Evolutionary conservation across 192 early-diverging fungal species (phyloP).

Genomic region (Coemansia erecta): DNA sequence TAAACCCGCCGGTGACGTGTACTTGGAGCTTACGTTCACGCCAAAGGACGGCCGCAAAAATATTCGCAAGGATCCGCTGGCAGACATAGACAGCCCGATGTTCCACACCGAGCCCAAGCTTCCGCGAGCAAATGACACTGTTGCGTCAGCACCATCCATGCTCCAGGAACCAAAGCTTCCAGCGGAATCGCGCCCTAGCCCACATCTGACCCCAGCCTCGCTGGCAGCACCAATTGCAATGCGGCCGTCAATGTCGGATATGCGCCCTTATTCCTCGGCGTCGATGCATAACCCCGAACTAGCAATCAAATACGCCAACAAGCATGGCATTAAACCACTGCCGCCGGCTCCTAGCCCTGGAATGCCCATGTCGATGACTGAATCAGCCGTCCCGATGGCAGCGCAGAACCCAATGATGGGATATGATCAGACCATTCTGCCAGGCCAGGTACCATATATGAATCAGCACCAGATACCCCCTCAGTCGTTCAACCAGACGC

Average conservation of each 20-base stretch:
- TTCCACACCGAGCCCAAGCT: conserved; percentile 25
- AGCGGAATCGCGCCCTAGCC: neutral
- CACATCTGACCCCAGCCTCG: neutral
- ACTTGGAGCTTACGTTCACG: conserved; percentile 50
- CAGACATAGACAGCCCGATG: conserved; percentile 14
- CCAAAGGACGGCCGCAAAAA: conserved; percentile 39
- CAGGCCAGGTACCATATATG: conserved; percentile 25
- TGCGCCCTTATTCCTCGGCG: conserved; percentile 52
- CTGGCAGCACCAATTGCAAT: conserved; percentile 1
- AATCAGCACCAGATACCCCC: conserved; percentile 30
- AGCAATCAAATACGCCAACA: conserved; percentile 48
- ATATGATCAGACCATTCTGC: conserved; percentile 46
- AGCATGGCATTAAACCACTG: conserved; percentile 49
- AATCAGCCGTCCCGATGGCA: neutral
- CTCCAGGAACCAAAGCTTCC: conserved; percentile 6
- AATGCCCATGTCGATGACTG: conserved; percentile 1
- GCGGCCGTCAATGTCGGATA: conserved; percentile 45
- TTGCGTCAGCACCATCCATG: conserved; percentile 34
- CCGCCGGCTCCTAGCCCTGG: conserved; percentile 23
- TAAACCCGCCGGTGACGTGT: conserved; percentile 47
- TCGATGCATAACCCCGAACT: conserved; percentile 46
- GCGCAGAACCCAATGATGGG: conserved; percentile 6
- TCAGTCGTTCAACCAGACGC: too few relatives aligned
- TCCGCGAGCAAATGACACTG: conserved; percentile 6
- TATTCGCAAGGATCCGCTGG: conserved; percentile 9